Evolutionary conservation across 1,284 basidiomycete species (phyloP).

Genomic region (Pseudozyma thailandica): DNA sequence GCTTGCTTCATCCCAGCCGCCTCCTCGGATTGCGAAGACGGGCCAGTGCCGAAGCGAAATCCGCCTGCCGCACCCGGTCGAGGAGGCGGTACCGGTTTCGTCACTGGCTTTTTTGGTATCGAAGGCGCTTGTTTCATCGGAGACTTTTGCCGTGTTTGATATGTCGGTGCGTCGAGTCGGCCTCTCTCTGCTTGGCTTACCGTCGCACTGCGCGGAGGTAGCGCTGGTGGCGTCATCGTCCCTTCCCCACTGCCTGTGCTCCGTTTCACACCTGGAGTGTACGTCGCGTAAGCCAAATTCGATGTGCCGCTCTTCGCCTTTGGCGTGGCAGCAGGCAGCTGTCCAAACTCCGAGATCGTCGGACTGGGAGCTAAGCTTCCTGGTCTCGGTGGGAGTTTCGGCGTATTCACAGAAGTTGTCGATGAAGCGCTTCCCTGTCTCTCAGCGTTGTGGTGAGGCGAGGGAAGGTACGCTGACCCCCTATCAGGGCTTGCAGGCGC

Average conservation of each 20-base stretch:
- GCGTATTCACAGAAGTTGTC: slow-evolving; percentile 2
- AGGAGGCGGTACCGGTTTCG: slow-evolving; percentile 29
- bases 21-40: not conserved
- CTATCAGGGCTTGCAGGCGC: slow-evolving; percentile 4
- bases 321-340: slow-evolving; percentile 7
- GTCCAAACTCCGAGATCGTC: slow-evolving; percentile 40
- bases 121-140: slow-evolving; percentile 11
- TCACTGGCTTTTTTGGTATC: slow-evolving; percentile 18
- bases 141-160: slow-evolving; percentile 12
- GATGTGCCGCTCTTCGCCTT: slow-evolving; percentile 1
- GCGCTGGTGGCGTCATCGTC: slow-evolving; percentile 19
- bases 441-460: slow-evolving; percentile 1
- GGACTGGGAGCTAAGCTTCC: slow-evolving; percentile 25
- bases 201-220: slow-evolving; percentile 41
- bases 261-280: slow-evolving; percentile 32
- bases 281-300: slow-evolving; percentile 26
- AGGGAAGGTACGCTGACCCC: not conserved
- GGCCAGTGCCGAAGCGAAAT: slow-evolving; percentile 26
- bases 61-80: slow-evolving; percentile 31
- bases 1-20: not conserved
- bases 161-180: slow-evolving; percentile 1
- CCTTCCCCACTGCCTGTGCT: not conserved
- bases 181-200: slow-evolving; percentile 14
- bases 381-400: slow-evolving; percentile 31
- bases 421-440: slow-evolving; percentile 31